A percentile compares a stretch with the other conserved stretches of the same genome.
These are phyloP conservation scores for Cutaneotrichosporon sp. DNA, from an alignment of 1,284 basidiomycete genomes.

Conservation along the genomic window DNA sequence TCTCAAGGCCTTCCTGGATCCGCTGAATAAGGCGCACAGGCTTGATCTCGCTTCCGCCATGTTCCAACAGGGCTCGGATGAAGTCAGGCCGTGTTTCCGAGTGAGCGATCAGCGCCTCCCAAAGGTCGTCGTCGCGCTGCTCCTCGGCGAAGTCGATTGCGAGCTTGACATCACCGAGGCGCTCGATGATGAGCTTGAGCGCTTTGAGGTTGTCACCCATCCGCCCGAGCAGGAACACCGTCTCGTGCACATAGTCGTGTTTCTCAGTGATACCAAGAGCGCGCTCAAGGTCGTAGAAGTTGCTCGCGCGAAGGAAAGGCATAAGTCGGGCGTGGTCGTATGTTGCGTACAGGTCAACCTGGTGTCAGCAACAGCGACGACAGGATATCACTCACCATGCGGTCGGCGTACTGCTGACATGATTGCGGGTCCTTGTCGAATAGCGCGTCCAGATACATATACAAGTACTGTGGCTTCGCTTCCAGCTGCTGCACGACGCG, in stretches of 20 bases:
- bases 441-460: conserved; percentile 87
- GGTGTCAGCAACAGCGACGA: conserved; percentile 5
- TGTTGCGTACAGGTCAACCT: conserved; percentile 88
- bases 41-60: conserved; percentile 93
- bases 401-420: conserved; percentile 74
- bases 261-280: conserved; percentile 67
- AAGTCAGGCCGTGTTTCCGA: conserved; percentile 95
- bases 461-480: conserved; percentile 72
- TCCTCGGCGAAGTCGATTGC: conserved; percentile 99
- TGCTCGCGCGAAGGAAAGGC: conserved; percentile 85
- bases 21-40: conserved; percentile 88
- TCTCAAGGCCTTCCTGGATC: conserved; percentile 93
- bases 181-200: conserved; percentile 88
- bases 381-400: conserved; percentile 68
- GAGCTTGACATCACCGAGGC: conserved; percentile 84
- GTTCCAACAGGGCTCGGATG: conserved; percentile 89
- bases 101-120: conserved; percentile 92
- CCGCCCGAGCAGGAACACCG: conserved; percentile 94
- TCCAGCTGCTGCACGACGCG: conserved; percentile 84
- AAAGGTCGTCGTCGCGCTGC: conserved; percentile 93
- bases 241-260: conserved; percentile 84
- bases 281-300: conserved; percentile 94
- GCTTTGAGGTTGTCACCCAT: conserved; percentile 98
- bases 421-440: conserved; percentile 81
- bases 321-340: conserved; percentile 74